Evolutionary conservation across 192 early-diverging fungal species (phyloP).

Genomic region (Rhizoclosmatium globosum): DNA sequence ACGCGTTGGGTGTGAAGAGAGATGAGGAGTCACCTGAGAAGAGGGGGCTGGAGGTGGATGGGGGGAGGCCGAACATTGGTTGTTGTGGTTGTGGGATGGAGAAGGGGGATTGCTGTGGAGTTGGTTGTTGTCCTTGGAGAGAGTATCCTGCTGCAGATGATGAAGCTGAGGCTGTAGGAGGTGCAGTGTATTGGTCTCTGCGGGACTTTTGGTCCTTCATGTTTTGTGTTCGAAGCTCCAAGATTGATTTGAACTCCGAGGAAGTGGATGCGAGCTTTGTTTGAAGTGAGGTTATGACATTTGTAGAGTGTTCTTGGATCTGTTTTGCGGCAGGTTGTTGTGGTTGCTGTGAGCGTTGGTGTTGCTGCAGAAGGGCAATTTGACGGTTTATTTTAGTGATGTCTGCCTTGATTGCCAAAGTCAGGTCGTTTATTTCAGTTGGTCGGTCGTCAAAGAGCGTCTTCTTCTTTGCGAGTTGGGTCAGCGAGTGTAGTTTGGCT

Average conservation of each 20-base stretch:
- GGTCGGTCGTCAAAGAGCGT: constrained; percentile 98
- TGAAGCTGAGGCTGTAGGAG: not conserved
- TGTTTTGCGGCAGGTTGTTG: constrained; percentile 57
- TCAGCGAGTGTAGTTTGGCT: constrained; percentile 84
- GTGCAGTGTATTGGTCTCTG: constrained; percentile 83
- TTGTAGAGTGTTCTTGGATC: constrained; percentile 86
- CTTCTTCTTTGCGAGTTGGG: constrained; percentile 91
- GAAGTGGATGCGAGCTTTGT: constrained; percentile 90
- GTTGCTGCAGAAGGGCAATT: constrained; percentile 85
- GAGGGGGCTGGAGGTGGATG: not conserved
- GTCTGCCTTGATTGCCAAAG: constrained; percentile 94
- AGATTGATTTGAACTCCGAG: constrained; percentile 90
- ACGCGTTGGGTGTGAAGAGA: constrained; percentile 36
- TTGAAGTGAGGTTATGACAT: constrained; percentile 93
- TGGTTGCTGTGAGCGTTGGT: constrained; percentile 27
- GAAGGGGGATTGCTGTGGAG: not conserved
- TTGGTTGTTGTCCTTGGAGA: constrained; percentile 2
- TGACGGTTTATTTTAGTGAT: constrained; percentile 94
- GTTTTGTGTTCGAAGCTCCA: constrained; percentile 96
- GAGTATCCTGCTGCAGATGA: constrained; percentile 26
- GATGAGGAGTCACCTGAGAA: constrained; percentile 36
- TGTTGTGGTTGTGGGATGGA: constrained; percentile 5
- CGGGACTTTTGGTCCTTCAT: constrained; percentile 91
- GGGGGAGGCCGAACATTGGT: not conserved
- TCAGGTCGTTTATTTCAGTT: constrained; percentile 93